A percentile compares a stretch with the other conserved stretches of the same genome.
phyloP scores from a whole-genome alignment of 2,329 filamentous ascomycete species.

The Curvularia sp. region DNA sequence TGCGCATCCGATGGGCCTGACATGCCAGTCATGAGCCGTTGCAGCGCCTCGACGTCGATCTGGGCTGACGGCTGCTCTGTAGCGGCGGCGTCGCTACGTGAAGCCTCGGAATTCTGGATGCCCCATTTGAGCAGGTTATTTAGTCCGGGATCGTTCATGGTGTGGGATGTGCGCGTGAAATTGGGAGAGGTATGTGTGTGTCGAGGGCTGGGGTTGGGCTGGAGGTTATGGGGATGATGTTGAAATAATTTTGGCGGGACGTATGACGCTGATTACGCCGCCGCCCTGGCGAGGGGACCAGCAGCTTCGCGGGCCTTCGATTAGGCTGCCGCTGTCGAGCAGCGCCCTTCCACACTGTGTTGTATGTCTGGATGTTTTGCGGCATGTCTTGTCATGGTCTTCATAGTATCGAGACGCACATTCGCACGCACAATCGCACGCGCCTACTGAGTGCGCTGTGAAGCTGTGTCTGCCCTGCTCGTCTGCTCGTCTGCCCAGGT shows the following conservation, averaged over 20 bases:
- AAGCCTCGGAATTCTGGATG: constrained; percentile 66
- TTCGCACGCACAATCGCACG: background rate
- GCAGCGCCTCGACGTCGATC: constrained; percentile 24
- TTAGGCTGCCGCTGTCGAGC: constrained; percentile 23
- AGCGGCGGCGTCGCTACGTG: constrained; percentile 52
- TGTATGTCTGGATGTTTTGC: background rate
- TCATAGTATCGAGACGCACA: background rate
- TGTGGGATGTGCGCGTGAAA: constrained; percentile 8
- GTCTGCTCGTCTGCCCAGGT: constrained; percentile 15
- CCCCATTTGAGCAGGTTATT: constrained; percentile 84
- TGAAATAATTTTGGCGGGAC: constrained; percentile 33
- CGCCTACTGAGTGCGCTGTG: background rate
- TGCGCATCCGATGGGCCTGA: constrained; percentile 74
- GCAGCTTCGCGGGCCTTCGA: constrained; percentile 36
- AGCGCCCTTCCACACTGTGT: background rate
- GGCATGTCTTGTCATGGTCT: background rate
- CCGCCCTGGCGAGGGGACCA: constrained; percentile 27
- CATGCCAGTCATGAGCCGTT: constrained; percentile 17
- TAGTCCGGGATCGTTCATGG: constrained; percentile 67
- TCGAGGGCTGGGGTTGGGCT: constrained; percentile 5
- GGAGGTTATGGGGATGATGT: constrained; percentile 17
- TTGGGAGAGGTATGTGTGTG: constrained; percentile 8
- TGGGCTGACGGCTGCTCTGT: constrained; percentile 45
- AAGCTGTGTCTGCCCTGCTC: constrained; percentile 4
- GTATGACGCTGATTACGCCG: constrained; percentile 33